phyloP scores from a whole-genome alignment of 2,329 filamentous ascomycete species.

The Colletotrichum paranaense region DNA sequence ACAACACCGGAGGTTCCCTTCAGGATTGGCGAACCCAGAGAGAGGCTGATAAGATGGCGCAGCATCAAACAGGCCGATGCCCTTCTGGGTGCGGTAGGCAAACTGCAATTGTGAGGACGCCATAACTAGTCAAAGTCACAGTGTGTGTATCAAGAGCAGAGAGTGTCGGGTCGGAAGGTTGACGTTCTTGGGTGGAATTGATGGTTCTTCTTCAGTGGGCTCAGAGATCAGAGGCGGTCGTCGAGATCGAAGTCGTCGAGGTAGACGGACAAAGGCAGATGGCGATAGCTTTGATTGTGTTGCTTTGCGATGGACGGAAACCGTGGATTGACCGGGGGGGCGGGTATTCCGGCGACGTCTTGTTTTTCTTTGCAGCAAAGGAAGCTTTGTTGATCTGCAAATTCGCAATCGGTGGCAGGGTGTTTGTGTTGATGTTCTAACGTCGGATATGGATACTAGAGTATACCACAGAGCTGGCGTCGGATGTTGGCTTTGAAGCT shows the following conservation, averaged over 20 bases:
- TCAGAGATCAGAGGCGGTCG: constrained; percentile 2
- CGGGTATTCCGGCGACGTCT: constrained; percentile 9
- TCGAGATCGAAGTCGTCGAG: constrained; percentile 13
- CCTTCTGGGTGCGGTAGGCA: constrained; percentile 97
- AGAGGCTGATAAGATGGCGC: constrained; percentile 88
- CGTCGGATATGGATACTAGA: constrained; percentile 10
- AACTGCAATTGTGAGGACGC: constrained; percentile 91
- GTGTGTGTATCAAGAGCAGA: constrained; percentile 50
- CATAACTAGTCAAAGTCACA: constrained; percentile 96
- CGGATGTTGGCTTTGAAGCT: constrained; percentile 3
- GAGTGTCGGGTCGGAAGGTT: constrained; percentile 31
- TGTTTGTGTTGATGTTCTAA: constrained; percentile 4
- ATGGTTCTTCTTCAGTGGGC: constrained; percentile 38
- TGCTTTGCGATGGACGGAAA: constrained; percentile 6
- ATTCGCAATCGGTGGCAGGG: constrained; percentile 6
- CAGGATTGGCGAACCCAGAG: constrained; percentile 85
- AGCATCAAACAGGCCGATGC: constrained; percentile 92
- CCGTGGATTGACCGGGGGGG: not conserved
- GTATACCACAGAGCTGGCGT: constrained; percentile 1
- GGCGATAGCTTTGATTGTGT: not conserved
- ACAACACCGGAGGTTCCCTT: constrained; percentile 95
- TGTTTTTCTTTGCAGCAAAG: constrained; percentile 24
- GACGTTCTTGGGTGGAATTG: constrained; percentile 37
- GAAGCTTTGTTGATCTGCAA: constrained; percentile 24
- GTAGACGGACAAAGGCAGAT: constrained; percentile 32